Percentiles rank a stretch among this genome's conserved stretches.
Conservation (phyloP, 2,329 filamentous ascomycete species). For the Oidium heveae region DNA sequence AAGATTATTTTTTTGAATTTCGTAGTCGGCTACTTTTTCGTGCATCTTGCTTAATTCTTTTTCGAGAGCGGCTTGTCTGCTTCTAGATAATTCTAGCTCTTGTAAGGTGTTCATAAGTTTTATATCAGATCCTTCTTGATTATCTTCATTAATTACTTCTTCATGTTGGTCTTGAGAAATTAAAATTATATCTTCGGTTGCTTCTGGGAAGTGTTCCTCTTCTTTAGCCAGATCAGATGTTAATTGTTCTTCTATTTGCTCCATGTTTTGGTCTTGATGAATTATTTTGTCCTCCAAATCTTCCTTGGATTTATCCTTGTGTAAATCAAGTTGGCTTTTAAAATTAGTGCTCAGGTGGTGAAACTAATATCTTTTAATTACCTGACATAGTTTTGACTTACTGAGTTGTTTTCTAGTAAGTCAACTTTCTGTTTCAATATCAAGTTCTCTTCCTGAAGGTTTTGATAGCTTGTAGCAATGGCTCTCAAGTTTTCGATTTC, state of each 20-base stretch:
- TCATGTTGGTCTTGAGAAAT: too few relatives aligned
- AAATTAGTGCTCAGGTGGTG: too few relatives aligned
- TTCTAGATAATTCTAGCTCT: constrained; percentile 31
- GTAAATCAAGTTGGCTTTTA: constrained; percentile 47
- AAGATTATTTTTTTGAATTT: constrained; percentile 46
- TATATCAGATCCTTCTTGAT: too few relatives aligned
- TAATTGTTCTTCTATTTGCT: too few relatives aligned
- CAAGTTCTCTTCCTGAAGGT: constrained; percentile 52
- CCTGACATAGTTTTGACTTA: too few relatives aligned
- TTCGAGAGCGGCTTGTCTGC: constrained; percentile 38
- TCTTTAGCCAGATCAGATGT: too few relatives aligned
- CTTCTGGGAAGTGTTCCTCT: too few relatives aligned
- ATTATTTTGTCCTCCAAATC: constrained; percentile 20
- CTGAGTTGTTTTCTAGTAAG: constrained; percentile 30
- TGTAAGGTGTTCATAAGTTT: too few relatives aligned
- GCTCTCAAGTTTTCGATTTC: constrained; percentile 36
- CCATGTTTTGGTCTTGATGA: background rate
- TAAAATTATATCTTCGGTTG: too few relatives aligned
- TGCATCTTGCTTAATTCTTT: constrained; percentile 35
- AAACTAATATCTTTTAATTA: too few relatives aligned
- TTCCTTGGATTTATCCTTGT: constrained; percentile 43
- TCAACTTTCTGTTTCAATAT: constrained; percentile 54
- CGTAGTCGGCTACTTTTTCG: constrained; percentile 30
- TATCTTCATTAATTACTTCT: too few relatives aligned
- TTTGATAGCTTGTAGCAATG: constrained; percentile 35